phyloP scores from a whole-genome alignment of 192 early-diverging fungal genomes.

The Entophlyctis luteolus region DNA sequence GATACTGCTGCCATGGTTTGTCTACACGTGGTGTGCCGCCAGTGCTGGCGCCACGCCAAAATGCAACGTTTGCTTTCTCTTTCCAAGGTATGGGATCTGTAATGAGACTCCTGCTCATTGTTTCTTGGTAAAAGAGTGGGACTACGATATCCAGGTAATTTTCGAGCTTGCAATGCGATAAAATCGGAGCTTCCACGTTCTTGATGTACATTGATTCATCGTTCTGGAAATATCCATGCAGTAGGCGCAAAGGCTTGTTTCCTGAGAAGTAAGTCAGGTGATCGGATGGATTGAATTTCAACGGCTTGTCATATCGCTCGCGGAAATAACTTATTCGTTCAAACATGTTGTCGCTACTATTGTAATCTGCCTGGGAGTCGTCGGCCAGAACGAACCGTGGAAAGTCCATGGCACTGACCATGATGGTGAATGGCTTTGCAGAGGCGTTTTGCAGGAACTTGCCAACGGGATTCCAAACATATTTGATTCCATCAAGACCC shows the following conservation, averaged over 20 bases:
- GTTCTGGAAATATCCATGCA: background rate
- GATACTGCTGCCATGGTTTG: background rate
- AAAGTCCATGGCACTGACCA: background rate
- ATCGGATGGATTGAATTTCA: too few species aligned
- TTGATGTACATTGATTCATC: background rate
- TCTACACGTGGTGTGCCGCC: background rate
- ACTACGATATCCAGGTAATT: background rate
- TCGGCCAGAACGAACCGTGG: background rate
- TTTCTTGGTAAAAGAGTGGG: background rate
- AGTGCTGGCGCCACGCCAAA: conserved; percentile 6
- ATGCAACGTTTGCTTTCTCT: background rate
- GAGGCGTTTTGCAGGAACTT: too few species aligned
- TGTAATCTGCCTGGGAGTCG: background rate
- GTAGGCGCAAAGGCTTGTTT: background rate
- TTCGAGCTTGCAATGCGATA: background rate
- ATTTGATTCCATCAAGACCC: too few species aligned
- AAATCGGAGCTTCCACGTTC: background rate
- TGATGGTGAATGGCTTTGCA: background rate
- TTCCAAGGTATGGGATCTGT: background rate
- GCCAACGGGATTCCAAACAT: too few species aligned
- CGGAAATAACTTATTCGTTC: background rate
- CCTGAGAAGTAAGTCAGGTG: too few species aligned
- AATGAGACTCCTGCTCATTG: background rate
- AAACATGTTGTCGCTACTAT: background rate
- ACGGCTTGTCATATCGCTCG: background rate